phyloP scores from a whole-genome alignment of 75 land plant species.

The Sequoia sempervirens region DNA sequence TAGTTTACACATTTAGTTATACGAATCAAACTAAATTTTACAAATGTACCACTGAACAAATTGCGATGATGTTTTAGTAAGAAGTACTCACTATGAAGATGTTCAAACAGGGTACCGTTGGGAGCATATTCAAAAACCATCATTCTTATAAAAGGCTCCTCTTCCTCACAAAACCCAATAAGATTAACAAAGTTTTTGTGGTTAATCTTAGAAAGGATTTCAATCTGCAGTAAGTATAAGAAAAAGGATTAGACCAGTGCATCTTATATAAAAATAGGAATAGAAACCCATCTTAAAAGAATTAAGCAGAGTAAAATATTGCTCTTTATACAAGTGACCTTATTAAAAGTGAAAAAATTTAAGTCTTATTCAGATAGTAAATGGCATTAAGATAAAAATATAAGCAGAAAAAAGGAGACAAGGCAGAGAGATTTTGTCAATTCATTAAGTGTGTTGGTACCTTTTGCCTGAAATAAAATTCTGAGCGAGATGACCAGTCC shows the following conservation, averaged over 20 bases:
- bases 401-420: neutral
- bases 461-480: constrained; percentile 66
- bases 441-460: constrained; percentile 19
- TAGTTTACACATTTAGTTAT: neutral
- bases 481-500: constrained; percentile 62
- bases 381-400: neutral
- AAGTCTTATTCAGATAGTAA: neutral
- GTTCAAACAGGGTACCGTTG: constrained; percentile 83
- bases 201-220: constrained; percentile 71
- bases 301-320: neutral
- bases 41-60: neutral
- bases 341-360: neutral
- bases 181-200: constrained; percentile 92
- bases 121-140: constrained; percentile 95
- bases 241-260: neutral
- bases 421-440: neutral
- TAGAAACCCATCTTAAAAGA: neutral
- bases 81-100: constrained; percentile 67
- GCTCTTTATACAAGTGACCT: neutral
- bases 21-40: neutral
- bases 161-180: constrained; percentile 77
- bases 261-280: neutral
- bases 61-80: neutral
- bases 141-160: constrained; percentile 83
- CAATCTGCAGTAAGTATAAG: constrained; percentile 36